A percentile compares a stretch with the other conserved stretches of the same genome.
Conservation (phyloP, 768 basidiomycete species). For the Tephrocybe sp. region DNA sequence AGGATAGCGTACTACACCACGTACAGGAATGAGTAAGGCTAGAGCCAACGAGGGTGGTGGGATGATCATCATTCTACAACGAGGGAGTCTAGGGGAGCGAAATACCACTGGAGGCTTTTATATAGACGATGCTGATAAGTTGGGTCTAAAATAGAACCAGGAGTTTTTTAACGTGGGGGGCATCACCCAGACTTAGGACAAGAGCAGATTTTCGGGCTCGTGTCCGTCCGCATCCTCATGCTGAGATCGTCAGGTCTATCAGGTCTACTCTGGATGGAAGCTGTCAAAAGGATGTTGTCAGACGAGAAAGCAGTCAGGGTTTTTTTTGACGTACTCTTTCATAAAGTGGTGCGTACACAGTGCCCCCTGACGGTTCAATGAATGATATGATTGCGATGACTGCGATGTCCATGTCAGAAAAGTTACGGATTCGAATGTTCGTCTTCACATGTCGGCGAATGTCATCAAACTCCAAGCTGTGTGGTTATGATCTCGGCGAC, state of each 20-base stretch:
- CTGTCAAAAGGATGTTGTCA: constrained; percentile 10
- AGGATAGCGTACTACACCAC: constrained; percentile 15
- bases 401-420: too few relatives aligned
- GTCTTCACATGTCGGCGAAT: neutral
- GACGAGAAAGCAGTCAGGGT: constrained; percentile 4
- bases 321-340: constrained; percentile 16
- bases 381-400: constrained; percentile 1
- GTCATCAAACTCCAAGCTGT: neutral
- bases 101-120: constrained; percentile 21
- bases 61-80: constrained; percentile 32
- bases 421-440: constrained; percentile 10
- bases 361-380: constrained; percentile 7
- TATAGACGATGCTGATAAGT: constrained; percentile 23
- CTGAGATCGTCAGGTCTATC: constrained; percentile 11
- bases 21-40: constrained; percentile 38
- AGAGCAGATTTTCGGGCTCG: constrained; percentile 12
- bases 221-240: constrained; percentile 15
- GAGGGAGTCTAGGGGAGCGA: constrained; percentile 15
- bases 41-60: constrained; percentile 30
- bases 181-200: constrained; percentile 17
- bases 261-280: constrained; percentile 12
- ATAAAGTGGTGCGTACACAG: constrained; percentile 7
- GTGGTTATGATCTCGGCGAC: neutral
- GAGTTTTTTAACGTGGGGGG: constrained; percentile 18
- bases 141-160: constrained; percentile 28